phyloP scores from a whole-genome alignment of 1,139 yeast species.

The Komagataea norvegica region DNA sequence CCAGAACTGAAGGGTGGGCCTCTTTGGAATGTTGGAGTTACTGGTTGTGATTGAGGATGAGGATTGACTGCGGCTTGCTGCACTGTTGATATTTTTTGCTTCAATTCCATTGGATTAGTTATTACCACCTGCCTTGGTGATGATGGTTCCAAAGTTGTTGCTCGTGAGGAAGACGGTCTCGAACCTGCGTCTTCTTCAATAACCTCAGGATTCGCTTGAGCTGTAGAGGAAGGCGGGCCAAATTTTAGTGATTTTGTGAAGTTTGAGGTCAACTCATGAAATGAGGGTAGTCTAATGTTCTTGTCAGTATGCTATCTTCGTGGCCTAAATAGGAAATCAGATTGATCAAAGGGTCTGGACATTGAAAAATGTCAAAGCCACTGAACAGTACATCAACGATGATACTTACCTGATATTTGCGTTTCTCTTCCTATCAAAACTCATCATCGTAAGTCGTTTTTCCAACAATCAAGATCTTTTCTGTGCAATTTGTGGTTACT shows the following conservation, averaged over 20 bases:
- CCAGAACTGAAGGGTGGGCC: background rate
- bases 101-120: background rate
- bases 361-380: too few species aligned
- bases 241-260: conserved; percentile 8
- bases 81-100: background rate
- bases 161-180: background rate
- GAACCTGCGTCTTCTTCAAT: background rate
- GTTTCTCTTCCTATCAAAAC: conserved; percentile 10
- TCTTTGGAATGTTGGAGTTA: conserved; percentile 1
- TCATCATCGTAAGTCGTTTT: conserved; percentile 17
- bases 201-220: background rate
- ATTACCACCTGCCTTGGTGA: background rate
- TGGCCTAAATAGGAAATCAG: conserved; percentile 6
- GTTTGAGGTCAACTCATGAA: conserved; percentile 20
- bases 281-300: conserved; percentile 24
- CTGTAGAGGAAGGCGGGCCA: background rate
- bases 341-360: too few species aligned
- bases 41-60: conserved; percentile 3
- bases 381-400: too few species aligned
- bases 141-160: conserved; percentile 1
- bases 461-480: background rate
- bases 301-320: background rate
- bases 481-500: background rate
- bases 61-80: too few species aligned
- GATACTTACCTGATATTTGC: conserved; percentile 11